Evolutionary conservation across 2,329 filamentous ascomycete species (phyloP).

Genomic region (Alternaria sp.): DNA sequence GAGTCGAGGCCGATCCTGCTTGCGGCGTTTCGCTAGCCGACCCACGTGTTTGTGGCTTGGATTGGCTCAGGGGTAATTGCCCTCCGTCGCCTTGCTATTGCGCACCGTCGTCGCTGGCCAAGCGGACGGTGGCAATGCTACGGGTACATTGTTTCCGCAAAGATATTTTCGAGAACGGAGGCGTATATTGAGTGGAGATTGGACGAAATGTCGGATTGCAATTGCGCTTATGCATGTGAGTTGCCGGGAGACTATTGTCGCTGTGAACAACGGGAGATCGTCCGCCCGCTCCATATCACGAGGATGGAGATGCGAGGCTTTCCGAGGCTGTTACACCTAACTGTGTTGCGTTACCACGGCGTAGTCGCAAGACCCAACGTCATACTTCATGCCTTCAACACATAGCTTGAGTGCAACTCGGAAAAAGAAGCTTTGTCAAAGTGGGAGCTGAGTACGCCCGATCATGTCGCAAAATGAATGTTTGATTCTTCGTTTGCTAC

Average conservation of each 20-base stretch:
- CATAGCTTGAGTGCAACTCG: neutral
- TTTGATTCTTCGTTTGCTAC: neutral
- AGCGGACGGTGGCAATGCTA: conserved; percentile 1
- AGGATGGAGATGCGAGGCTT: neutral
- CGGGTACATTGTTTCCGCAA: conserved; percentile 4
- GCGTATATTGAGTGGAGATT: conserved; percentile 17
- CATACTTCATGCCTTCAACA: neutral
- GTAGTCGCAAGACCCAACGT: neutral
- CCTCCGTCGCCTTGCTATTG: neutral
- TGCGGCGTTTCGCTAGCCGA: conserved; percentile 23
- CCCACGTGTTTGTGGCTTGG: conserved; percentile 27
- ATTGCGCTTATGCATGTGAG: neutral
- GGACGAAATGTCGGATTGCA: neutral
- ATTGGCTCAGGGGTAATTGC: conserved; percentile 23
- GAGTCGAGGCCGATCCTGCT: conserved; percentile 17
- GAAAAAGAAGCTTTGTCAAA: neutral
- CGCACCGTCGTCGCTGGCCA: neutral
- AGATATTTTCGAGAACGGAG: neutral
- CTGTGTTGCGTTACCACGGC: neutral
- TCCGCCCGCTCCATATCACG: neutral
- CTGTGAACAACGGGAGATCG: conserved; percentile 2
- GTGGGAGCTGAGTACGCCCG: neutral
- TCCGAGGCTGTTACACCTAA: neutral
- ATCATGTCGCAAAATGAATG: neutral
- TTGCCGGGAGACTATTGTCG: neutral